Percentiles rank a stretch among this genome's conserved stretches.
These are phyloP conservation scores for Nepenthes mirabilis DNA, from an alignment of 148 eudicot species.

Conservation along the genomic window DNA sequence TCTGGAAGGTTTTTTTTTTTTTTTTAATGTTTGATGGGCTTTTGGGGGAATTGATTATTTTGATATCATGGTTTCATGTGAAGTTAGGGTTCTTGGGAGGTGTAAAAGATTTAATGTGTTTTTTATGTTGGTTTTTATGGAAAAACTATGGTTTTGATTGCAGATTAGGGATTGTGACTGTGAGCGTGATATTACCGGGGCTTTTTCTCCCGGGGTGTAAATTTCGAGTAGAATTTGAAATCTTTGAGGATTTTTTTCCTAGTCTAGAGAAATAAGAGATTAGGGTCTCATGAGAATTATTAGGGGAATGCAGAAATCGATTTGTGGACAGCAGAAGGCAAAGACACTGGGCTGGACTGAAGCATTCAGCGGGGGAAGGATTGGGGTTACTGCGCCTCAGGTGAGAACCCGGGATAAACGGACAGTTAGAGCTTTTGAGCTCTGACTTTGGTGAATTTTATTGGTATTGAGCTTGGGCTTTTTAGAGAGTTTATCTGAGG, in stretches of 20 bases:
- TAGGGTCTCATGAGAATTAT: slow-evolving; percentile 91
- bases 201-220: slow-evolving; percentile 1
- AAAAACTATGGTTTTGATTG: slow-evolving; percentile 9
- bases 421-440: slow-evolving; percentile 22
- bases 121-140: slow-evolving; percentile 5
- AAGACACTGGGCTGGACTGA: slow-evolving; percentile 42
- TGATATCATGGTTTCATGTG: background rate
- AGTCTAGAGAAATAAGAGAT: slow-evolving; percentile 13
- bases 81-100: background rate
- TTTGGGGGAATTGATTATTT: background rate
- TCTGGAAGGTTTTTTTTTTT: background rate
- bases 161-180: slow-evolving; percentile 20
- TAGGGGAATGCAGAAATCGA: slow-evolving; percentile 98
- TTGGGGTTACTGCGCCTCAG: slow-evolving; percentile 55
- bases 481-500: slow-evolving; percentile 8
- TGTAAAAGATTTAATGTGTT: background rate
- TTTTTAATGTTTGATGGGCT: background rate
- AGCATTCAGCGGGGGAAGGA: slow-evolving; percentile 40
- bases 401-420: slow-evolving; percentile 78
- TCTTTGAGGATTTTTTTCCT: slow-evolving; percentile 30
- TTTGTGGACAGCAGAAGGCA: slow-evolving; percentile 32
- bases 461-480: slow-evolving; percentile 5
- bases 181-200: slow-evolving; percentile 12
- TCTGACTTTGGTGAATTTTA: slow-evolving; percentile 26
- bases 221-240: slow-evolving; percentile 22